These are phyloP conservation scores for Plantago major DNA, from an alignment of 257 asterid species.

Conservation along the genomic window DNA sequence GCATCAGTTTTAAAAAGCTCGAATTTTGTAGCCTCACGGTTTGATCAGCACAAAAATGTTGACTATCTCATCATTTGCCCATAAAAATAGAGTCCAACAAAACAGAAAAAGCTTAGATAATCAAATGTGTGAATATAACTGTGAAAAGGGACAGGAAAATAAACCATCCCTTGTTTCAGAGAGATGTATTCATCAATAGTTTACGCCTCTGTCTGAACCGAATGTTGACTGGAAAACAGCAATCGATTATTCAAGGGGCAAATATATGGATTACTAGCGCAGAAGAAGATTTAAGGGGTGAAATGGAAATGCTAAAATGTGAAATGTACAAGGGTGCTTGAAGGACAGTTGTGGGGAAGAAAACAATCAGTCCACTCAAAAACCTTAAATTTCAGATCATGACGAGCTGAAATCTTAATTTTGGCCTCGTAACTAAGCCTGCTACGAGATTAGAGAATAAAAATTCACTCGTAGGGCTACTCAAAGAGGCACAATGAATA, in stretches of 20 bases:
- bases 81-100: not conserved
- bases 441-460: slow-evolving; percentile 20
- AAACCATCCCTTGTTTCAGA: not conserved
- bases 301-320: not conserved
- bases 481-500: slow-evolving; percentile 41
- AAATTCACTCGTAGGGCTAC: slow-evolving; percentile 26
- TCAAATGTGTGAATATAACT: slow-evolving; percentile 21
- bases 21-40: slow-evolving; percentile 49
- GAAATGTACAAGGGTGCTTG: slow-evolving; percentile 19
- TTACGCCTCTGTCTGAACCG: slow-evolving; percentile 42
- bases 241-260: slow-evolving; percentile 32
- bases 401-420: slow-evolving; percentile 2
- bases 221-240: slow-evolving; percentile 14
- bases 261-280: not conserved
- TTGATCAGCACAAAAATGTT: slow-evolving; percentile 37
- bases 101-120: not conserved
- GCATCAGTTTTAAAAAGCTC: slow-evolving; percentile 86
- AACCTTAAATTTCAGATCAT: slow-evolving; percentile 8
- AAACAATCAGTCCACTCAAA: slow-evolving; percentile 17
- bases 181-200: slow-evolving; percentile 10
- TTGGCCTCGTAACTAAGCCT: slow-evolving; percentile 45
- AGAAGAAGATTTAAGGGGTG: too few species aligned
- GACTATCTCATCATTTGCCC: slow-evolving; percentile 46
- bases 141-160: slow-evolving; percentile 1
- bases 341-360: slow-evolving; percentile 12